A percentile compares a stretch with the other conserved stretches of the same genome.
Evolutionary conservation across 2,329 filamentous ascomycete genomes (phyloP).

Genomic region (Gaeumannomyces tritici): DNA sequence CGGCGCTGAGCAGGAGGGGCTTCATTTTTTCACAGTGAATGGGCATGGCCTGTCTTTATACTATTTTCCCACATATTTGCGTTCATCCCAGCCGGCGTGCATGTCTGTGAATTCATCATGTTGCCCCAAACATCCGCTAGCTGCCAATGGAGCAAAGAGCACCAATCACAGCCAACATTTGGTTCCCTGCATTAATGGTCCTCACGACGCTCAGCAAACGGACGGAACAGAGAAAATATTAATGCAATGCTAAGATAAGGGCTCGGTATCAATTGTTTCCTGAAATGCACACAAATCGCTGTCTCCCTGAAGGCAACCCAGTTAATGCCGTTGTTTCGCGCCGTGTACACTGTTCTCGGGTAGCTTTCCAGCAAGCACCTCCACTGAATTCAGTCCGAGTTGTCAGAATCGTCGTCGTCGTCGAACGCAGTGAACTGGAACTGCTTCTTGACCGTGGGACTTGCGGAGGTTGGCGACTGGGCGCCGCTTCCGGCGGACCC

Average conservation of each 20-base stretch:
- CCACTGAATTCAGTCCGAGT: background rate
- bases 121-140: background rate
- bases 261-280: too few species aligned
- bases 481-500: conserved; percentile 10
- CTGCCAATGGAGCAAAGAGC: too few species aligned
- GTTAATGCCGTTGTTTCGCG: too few species aligned
- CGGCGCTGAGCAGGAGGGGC: too few species aligned
- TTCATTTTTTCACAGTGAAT: too few species aligned
- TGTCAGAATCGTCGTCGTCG: conserved; percentile 38
- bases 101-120: background rate
- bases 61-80: background rate
- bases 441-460: conserved; percentile 30
- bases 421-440: conserved; percentile 44
- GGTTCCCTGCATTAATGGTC: too few species aligned
- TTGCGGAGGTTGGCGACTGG: conserved; percentile 13
- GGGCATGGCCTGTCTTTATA: too few species aligned
- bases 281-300: too few species aligned
- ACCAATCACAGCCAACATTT: too few species aligned
- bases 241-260: too few species aligned
- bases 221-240: too few species aligned
- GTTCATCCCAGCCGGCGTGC: background rate
- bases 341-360: background rate
- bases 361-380: background rate
- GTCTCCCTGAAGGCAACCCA: background rate
- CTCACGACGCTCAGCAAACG: too few species aligned